Evolutionary conservation across 2,329 filamentous ascomycete species (phyloP).

Genomic region (Ceratocystis diversiconidia): DNA sequence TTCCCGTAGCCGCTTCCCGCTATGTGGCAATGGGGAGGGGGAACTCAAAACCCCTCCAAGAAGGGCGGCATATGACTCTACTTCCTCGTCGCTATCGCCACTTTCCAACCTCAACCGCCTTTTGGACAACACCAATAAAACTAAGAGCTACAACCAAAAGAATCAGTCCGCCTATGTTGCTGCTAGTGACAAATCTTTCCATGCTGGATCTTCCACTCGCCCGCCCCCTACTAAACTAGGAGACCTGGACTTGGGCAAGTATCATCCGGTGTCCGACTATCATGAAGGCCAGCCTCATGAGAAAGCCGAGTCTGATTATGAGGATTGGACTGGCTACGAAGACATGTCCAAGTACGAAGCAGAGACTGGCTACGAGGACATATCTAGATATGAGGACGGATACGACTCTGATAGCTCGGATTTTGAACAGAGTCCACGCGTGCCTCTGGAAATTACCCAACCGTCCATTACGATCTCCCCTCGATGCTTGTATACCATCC

Average conservation of each 20-base stretch:
- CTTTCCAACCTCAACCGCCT: background rate
- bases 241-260: background rate
- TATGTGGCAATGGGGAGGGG: background rate
- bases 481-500: constrained; percentile 18
- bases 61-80: background rate
- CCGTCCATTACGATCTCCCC: constrained; percentile 22
- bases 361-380: background rate
- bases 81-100: background rate
- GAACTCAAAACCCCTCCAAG: background rate
- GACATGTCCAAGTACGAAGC: constrained; percentile 1
- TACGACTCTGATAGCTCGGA: background rate
- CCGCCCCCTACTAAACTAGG: background rate
- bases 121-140: background rate
- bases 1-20: background rate
- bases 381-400: background rate
- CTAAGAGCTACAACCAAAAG: background rate
- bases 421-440: background rate
- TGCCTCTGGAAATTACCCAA: constrained; percentile 19
- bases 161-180: background rate
- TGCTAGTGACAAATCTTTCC: background rate
- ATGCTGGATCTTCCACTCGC: background rate
- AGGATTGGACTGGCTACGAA: background rate
- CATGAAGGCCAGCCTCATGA: background rate
- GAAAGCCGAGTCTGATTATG: background rate
- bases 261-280: background rate